Base-by-base conservation (phyloP, 306 rosid genomes). In the Sicyos baderoa region DNA sequence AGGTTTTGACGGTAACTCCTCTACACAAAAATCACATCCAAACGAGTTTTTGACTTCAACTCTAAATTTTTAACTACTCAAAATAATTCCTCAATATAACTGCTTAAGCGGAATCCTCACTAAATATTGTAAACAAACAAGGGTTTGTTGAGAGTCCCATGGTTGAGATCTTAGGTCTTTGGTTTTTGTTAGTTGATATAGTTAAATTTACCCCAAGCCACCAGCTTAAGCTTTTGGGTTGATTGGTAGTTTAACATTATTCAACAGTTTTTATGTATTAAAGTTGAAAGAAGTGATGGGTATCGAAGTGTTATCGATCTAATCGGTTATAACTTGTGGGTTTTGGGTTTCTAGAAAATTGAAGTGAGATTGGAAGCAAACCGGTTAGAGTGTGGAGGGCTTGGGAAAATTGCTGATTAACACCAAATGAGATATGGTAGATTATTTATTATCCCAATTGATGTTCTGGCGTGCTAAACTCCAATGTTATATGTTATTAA, bases 161-260 rank as follows among this genome's bases (percentile, higher is more conserved):
- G 71, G 22, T 21, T 50, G 25, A 48, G 71, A 66, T 66, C 70
- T 44, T 64, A 64, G 53, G 22, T 45, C 12, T 44, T 44, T 19
- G 32, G 70, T 45, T 65, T 19, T 65, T 65, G 21, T 22, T n/a
- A n/a, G n/a, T n/a, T n/a, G n/a, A 19, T 45, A 5, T 19, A 54
- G 16, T 21, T 1, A 47, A 66, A 47, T n/a, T 23, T 3, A 4
- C 40, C 2, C 2, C 1, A 6, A 4, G 6, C 2, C 0, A 4
- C 4, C 4, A 2, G 2, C 40, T 3, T 1, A 6, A 4, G 40
- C 6, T 0, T 35, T 2, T 3, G 2, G 40, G 7, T 2, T 35
- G 6, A 4, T 25, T 25, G 29, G 40, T 1, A 0, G 40, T 35
- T 35, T 4, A 6, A 35, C 0, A 0, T 35, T 35, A 6, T n/a